Evolutionary conservation across 306 rosid species (phyloP).

Genomic region (Ormosia semicastrata): DNA sequence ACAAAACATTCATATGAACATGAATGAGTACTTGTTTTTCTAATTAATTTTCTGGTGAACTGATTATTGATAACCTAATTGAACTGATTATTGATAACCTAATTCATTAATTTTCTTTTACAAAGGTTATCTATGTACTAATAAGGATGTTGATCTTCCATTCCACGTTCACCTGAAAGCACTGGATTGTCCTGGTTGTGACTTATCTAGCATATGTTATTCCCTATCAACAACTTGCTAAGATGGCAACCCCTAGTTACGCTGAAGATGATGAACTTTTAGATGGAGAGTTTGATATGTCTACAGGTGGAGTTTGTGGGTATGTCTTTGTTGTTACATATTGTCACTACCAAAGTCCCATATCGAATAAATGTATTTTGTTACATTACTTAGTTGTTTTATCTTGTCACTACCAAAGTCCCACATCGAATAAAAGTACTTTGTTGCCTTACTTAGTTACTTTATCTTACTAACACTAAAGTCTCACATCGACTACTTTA

Average conservation of each 20-base stretch:
- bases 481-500: too few species aligned
- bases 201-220: slow-evolving; percentile 59
- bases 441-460: too few species aligned
- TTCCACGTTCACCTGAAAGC: slow-evolving; percentile 78
- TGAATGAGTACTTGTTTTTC: neutral
- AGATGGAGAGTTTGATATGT: slow-evolving; percentile 97
- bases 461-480: too few species aligned
- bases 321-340: slow-evolving; percentile 50
- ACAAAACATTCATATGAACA: neutral
- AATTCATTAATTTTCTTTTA: slow-evolving; percentile 6
- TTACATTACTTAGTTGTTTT: too few species aligned
- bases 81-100: slow-evolving; percentile 8
- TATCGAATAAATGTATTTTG: too few species aligned
- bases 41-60: neutral
- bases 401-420: too few species aligned
- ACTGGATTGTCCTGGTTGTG: slow-evolving; percentile 67
- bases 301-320: slow-evolving; percentile 91
- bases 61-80: too few species aligned
- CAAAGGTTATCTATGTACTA: slow-evolving; percentile 59
- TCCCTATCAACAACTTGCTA: slow-evolving; percentile 72
- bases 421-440: too few species aligned
- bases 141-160: slow-evolving; percentile 66
- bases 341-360: too few species aligned
- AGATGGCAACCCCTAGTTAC: slow-evolving; percentile 68
- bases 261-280: slow-evolving; percentile 79